Percentiles rank a stretch among this genome's conserved stretches.
phyloP scores from a whole-genome alignment of 306 rosid genomes.

The Oemleria cerasiformis region DNA sequence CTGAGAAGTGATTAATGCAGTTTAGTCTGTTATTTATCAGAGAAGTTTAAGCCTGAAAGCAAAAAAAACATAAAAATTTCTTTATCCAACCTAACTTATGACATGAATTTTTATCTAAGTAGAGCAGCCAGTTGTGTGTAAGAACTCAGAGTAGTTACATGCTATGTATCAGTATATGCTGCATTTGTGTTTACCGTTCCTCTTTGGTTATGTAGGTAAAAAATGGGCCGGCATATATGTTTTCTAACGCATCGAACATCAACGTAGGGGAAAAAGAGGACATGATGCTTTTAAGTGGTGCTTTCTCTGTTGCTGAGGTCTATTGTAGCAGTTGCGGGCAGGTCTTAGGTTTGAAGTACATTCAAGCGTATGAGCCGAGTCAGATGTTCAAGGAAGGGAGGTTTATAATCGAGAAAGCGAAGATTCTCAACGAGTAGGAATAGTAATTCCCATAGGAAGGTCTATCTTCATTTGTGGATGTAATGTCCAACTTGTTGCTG shows the following conservation, averaged over 20 bases:
- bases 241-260: slow-evolving; percentile 44
- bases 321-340: slow-evolving; percentile 36
- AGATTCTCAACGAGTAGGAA: slow-evolving; percentile 28
- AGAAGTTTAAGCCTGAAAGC: no score
- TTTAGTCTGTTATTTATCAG: background rate
- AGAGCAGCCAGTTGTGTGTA: background rate
- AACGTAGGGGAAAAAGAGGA: slow-evolving; percentile 36
- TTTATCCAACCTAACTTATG: background rate
- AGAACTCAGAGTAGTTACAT: no score
- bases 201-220: slow-evolving; percentile 25
- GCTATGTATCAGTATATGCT: no score
- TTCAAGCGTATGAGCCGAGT: slow-evolving; percentile 26
- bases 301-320: slow-evolving; percentile 38
- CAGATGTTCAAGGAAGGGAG: slow-evolving; percentile 40
- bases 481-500: background rate
- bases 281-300: slow-evolving; percentile 28
- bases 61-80: background rate
- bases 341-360: slow-evolving; percentile 47
- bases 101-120: background rate
- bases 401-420: slow-evolving; percentile 40
- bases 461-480: background rate
- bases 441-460: background rate
- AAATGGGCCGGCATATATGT: slow-evolving; percentile 43
- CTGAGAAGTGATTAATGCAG: background rate
- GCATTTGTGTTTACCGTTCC: background rate